Conservation (phyloP, 139 green algal genomes). For the Tetraselmis striata region DNA sequence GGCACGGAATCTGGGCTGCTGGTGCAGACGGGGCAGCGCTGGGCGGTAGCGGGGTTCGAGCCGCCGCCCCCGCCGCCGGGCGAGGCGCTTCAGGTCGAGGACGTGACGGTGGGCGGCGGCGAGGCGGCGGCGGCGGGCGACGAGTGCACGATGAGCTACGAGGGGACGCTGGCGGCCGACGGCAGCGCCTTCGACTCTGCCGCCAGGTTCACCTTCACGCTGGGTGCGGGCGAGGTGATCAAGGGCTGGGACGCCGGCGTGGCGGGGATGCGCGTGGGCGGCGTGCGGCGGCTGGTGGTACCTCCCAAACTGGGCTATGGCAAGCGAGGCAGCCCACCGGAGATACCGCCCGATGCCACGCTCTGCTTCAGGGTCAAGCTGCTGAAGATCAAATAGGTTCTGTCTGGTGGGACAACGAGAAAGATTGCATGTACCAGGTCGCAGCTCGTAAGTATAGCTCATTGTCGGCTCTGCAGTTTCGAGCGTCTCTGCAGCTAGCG, state of each 20-base stretch:
- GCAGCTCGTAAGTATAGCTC: no score
- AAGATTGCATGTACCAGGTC: no score
- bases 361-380: constrained; percentile 33
- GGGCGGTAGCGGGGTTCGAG: neutral
- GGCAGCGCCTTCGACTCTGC: neutral
- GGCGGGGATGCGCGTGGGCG: constrained; percentile 39
- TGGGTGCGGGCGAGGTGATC: constrained; percentile 27
- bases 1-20: neutral
- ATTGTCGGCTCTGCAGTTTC: no score
- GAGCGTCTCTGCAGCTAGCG: no score
- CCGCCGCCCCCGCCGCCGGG: no score
- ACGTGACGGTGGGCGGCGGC: neutral
- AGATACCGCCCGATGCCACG: constrained; percentile 25
- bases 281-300: constrained; percentile 35
- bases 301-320: constrained; percentile 30
- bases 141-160: neutral
- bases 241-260: constrained; percentile 35
- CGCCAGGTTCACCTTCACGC: constrained; percentile 3
- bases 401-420: no score
- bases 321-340: constrained; percentile 10
- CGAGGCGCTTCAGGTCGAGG: neutral
- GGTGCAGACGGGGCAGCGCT: neutral
- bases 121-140: neutral
- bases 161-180: neutral
- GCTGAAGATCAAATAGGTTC: constrained; percentile 19